Conservation (phyloP, 805 yeast genomes). For the Zygosaccharomyces pseudorouxii region DNA sequence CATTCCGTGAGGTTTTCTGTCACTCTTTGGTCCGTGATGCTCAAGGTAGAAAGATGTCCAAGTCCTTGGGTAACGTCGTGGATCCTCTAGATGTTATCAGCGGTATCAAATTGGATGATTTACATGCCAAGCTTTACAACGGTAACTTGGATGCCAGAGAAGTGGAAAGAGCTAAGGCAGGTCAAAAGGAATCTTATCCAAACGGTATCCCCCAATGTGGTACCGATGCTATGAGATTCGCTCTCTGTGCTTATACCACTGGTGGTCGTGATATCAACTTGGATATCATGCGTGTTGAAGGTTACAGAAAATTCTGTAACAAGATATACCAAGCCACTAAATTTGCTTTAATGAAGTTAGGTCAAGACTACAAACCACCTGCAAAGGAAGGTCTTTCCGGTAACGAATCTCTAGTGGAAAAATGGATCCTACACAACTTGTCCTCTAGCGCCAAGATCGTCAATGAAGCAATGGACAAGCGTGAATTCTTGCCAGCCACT, state of each 20-base stretch:
- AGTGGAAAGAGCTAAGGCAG: conserved; percentile 77
- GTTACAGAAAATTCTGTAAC: conserved; percentile 99
- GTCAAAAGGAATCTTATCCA: conserved; percentile 88
- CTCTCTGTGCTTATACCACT: conserved; percentile 95
- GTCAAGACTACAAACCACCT: conserved; percentile 82
- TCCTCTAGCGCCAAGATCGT: conserved; percentile 62
- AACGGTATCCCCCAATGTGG: conserved; percentile 99
- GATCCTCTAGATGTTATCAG: conserved; percentile 92
- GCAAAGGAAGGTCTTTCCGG: conserved; percentile 60
- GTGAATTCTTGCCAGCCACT: conserved; percentile 88
- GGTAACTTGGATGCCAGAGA: conserved; percentile 93
- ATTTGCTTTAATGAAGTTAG: conserved; percentile 89
- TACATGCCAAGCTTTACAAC: conserved; percentile 67
- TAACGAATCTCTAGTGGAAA: conserved; percentile 85
- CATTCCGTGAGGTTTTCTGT: conserved; percentile 95
- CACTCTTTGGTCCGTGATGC: conserved; percentile 98
- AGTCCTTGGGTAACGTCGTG: conserved; percentile 92
- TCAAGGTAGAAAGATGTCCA: conserved; percentile 98
- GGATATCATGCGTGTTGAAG: conserved; percentile 94
- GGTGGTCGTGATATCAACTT: conserved; percentile 98
- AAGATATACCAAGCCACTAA: conserved; percentile 98
- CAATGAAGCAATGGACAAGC: conserved; percentile 63
- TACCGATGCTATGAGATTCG: conserved; percentile 97
- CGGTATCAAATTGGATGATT: conserved; percentile 75
- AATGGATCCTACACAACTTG: conserved; percentile 91